These are phyloP conservation scores for Claviceps pazoutovae DNA, from an alignment of 2,329 filamentous ascomycete species.

Conservation along the genomic window DNA sequence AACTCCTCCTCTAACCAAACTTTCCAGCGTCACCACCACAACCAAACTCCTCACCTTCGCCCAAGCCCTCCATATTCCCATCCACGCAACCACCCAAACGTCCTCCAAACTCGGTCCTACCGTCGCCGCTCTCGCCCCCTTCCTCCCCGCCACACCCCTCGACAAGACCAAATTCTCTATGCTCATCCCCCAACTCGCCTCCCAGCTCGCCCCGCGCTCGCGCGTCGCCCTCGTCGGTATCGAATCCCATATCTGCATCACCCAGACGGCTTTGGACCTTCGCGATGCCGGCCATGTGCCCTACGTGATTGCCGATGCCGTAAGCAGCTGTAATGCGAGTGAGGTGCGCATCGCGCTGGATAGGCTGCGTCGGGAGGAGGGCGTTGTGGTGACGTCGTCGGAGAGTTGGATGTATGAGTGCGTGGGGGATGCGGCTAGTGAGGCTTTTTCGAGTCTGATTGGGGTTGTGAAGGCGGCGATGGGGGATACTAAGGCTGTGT, in stretches of 20 bases:
- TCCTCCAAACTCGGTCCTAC: conserved; percentile 64
- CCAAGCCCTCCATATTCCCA: conserved; percentile 55
- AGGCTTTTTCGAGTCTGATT: conserved; percentile 60
- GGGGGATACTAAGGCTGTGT: conserved; percentile 52
- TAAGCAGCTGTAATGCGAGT: conserved; percentile 72
- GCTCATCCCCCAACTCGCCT: conserved; percentile 54
- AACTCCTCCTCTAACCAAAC: not conserved
- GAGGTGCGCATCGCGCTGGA: conserved; percentile 71
- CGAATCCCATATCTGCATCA: conserved; percentile 87
- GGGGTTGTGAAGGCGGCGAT: conserved; percentile 65
- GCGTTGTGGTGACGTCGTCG: conserved; percentile 68
- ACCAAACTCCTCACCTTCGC: conserved; percentile 55
- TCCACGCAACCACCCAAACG: conserved; percentile 80
- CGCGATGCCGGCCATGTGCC: conserved; percentile 62
- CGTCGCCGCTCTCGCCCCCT: conserved; percentile 52
- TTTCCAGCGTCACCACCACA: conserved; percentile 48
- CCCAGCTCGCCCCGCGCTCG: conserved; percentile 21
- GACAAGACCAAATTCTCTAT: conserved; percentile 93
- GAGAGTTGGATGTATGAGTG: conserved; percentile 86
- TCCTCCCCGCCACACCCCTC: conserved; percentile 40
- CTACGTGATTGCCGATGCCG: conserved; percentile 78
- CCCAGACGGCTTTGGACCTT: conserved; percentile 79
- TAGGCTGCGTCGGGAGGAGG: conserved; percentile 54
- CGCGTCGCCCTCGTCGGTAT: conserved; percentile 76
- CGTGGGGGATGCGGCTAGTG: conserved; percentile 64